These are phyloP conservation scores for Kwoniella sp. DNA, from an alignment of 768 basidiomycete genomes.

Conservation along the genomic window DNA sequence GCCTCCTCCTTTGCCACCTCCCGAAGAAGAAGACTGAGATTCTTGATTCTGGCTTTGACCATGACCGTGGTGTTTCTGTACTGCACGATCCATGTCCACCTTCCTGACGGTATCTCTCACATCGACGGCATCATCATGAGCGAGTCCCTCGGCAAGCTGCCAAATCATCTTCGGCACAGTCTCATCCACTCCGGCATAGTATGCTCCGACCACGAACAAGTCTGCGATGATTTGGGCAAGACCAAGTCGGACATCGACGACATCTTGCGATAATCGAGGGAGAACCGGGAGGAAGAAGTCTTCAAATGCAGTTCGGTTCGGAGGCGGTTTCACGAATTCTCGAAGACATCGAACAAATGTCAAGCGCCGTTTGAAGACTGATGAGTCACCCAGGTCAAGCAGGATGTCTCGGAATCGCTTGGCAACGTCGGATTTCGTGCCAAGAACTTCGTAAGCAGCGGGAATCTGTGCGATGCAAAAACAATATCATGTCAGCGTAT, in stretches of 20 bases:
- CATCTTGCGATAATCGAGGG: slow-evolving; percentile 65
- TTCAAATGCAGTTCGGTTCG: slow-evolving; percentile 59
- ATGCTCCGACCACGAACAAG: slow-evolving; percentile 48
- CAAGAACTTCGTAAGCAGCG: slow-evolving; percentile 40
- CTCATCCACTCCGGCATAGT: slow-evolving; percentile 27
- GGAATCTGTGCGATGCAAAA: slow-evolving; percentile 31
- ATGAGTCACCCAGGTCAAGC: slow-evolving; percentile 59
- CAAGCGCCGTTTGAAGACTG: slow-evolving; percentile 64
- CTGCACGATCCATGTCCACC: slow-evolving; percentile 26
- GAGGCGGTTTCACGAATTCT: slow-evolving; percentile 61
- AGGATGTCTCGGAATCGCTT: slow-evolving; percentile 40
- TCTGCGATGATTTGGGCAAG: slow-evolving; percentile 71
- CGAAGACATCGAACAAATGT: slow-evolving; percentile 77
- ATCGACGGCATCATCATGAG: slow-evolving; percentile 39
- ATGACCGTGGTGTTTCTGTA: neutral
- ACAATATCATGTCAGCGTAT: neutral
- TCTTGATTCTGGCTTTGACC: slow-evolving; percentile 10
- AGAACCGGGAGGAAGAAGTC: slow-evolving; percentile 63
- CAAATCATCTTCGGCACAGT: slow-evolving; percentile 30
- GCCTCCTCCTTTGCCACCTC: no score
- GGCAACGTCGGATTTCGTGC: slow-evolving; percentile 32
- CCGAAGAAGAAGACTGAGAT: no score
- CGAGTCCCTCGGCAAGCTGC: slow-evolving; percentile 27
- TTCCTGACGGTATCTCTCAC: slow-evolving; percentile 39
- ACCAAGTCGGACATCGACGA: slow-evolving; percentile 83